A percentile compares a stretch with the other conserved stretches of the same genome.
Conservation (phyloP, 345 rosid genomes). For the rapeseed (Brassica napus) region DNA sequence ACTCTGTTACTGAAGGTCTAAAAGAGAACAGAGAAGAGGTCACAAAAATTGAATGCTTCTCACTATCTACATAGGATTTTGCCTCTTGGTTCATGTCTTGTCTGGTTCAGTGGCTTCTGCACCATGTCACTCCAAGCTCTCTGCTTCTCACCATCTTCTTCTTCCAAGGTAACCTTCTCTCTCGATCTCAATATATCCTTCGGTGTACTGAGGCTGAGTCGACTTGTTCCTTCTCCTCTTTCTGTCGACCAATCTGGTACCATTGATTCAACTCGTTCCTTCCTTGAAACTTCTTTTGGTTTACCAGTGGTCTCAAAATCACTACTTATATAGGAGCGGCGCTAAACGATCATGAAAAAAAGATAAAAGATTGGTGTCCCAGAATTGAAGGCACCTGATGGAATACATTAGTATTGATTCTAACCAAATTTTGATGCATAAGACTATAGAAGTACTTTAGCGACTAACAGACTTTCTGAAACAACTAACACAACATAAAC, state of each 20-base stretch:
- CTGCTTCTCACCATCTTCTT: constrained; percentile 40
- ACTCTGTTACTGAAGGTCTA: not conserved
- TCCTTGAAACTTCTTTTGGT: too few species aligned
- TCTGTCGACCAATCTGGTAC: not conserved
- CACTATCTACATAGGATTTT: constrained; percentile 4
- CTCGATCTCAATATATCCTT: not conserved
- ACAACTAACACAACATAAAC: too few species aligned
- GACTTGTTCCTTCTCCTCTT: not conserved
- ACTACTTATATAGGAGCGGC: too few species aligned
- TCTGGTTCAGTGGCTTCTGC: constrained; percentile 34
- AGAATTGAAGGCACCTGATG: too few species aligned
- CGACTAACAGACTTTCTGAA: too few species aligned
- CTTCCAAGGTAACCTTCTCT: constrained; percentile 30
- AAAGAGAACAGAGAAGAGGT: not conserved
- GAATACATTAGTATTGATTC: too few species aligned
- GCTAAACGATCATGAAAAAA: too few species aligned
- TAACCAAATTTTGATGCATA: too few species aligned
- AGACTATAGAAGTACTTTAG: too few species aligned
- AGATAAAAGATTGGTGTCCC: too few species aligned
- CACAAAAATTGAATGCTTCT: not conserved
- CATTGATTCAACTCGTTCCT: too few species aligned
- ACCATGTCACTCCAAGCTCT: constrained; percentile 38
- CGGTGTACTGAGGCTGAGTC: not conserved
- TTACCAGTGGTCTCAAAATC: too few species aligned
- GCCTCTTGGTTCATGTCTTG: not conserved